Evolutionary conservation across 73 alveolate genomes (phyloP).

Genomic region (Blepharisma stoltei): DNA sequence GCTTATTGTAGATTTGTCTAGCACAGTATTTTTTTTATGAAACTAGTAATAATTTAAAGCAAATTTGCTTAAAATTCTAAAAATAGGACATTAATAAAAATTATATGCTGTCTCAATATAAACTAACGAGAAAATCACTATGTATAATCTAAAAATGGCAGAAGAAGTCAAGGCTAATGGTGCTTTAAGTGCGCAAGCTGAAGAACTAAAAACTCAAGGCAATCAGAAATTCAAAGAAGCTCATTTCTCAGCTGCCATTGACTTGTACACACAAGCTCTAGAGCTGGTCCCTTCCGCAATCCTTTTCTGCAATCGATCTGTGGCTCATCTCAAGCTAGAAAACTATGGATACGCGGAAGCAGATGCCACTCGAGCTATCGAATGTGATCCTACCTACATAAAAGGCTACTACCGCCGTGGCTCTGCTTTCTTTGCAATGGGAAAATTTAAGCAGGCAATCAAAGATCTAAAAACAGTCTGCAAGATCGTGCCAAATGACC

Average conservation of each 20-base stretch:
- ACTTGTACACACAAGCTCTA: conserved; percentile 56
- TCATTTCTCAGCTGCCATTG: conserved; percentile 63
- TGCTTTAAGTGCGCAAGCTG: conserved; percentile 6
- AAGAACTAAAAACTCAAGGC: conserved; percentile 73
- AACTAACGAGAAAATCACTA: too few species aligned
- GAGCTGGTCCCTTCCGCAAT: conserved; percentile 57
- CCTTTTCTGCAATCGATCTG: conserved; percentile 89
- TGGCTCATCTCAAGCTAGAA: conserved; percentile 84
- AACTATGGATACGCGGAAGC: conserved; percentile 93
- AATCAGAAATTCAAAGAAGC: conserved; percentile 61
- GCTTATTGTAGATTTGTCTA: too few species aligned
- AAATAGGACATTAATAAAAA: too few species aligned
- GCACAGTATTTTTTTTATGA: too few species aligned
- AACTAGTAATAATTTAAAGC: too few species aligned
- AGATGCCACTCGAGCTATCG: conserved; percentile 89
- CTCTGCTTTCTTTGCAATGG: conserved; percentile 78
- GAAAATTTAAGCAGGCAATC: conserved; percentile 76
- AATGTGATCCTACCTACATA: conserved; percentile 75
- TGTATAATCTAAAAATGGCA: too few species aligned
- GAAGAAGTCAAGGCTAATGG: too few species aligned
- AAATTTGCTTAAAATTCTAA: too few species aligned
- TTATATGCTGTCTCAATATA: too few species aligned
- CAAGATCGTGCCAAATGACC: conserved; percentile 68
- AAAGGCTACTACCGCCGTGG: conserved; percentile 96
- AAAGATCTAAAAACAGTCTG: conserved; percentile 67